A percentile compares a stretch with the other conserved stretches of the same genome.
Evolutionary conservation across 768 basidiomycete genomes (phyloP).

Genomic region (Psilocybe cyanescens): DNA sequence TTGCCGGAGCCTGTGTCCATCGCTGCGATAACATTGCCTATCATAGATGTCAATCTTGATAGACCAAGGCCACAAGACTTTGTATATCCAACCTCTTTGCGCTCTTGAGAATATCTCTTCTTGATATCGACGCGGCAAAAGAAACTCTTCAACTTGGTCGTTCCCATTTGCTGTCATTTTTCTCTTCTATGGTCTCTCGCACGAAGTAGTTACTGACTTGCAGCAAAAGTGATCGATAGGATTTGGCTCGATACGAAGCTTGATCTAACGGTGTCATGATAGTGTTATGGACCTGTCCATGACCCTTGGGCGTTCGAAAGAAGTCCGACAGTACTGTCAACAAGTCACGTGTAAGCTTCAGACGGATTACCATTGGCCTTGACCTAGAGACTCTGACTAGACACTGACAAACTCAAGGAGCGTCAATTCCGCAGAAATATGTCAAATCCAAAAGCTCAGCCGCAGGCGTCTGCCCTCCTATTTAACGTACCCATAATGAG

Average conservation of each 20-base stretch:
- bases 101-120: slow-evolving; percentile 72
- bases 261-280: background rate
- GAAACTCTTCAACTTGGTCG: background rate
- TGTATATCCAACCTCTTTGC: slow-evolving; percentile 39
- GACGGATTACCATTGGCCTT: too few species aligned
- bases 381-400: too few species aligned
- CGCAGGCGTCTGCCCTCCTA: slow-evolving; percentile 5
- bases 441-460: background rate
- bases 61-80: background rate
- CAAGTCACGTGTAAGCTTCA: too few species aligned
- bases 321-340: background rate
- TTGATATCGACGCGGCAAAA: slow-evolving; percentile 60
- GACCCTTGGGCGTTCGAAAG: background rate
- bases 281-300: background rate
- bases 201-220: too few species aligned
- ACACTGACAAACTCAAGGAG: too few species aligned
- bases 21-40: slow-evolving; percentile 72
- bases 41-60: slow-evolving; percentile 27
- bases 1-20: slow-evolving; percentile 81
- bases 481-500: background rate
- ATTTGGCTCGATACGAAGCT: background rate
- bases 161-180: background rate
- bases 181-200: background rate
- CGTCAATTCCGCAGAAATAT: slow-evolving; percentile 5
- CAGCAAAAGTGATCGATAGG: background rate